Evolutionary conservation across 163 green algal species (phyloP).

Genomic region (Chloroidium sp.): DNA sequence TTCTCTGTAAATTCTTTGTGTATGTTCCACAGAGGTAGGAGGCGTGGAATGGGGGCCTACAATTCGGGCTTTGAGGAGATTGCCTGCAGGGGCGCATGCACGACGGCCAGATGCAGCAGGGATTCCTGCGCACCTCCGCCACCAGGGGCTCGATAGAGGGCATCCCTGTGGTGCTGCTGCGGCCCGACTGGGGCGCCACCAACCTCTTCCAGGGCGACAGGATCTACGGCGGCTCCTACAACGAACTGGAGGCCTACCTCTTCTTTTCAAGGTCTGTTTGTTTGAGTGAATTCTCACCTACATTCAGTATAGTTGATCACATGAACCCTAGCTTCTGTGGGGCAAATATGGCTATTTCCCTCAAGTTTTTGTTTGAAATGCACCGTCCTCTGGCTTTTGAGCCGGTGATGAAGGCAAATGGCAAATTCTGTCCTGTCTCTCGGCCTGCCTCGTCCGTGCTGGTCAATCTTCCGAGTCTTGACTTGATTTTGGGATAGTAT

Average conservation of each 20-base stretch:
- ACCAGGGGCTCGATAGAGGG: conserved; percentile 62
- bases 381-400: neutral
- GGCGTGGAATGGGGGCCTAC: neutral
- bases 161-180: conserved; percentile 72
- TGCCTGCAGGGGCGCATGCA: conserved; percentile 23
- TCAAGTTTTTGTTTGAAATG: neutral
- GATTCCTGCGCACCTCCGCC: conserved; percentile 39
- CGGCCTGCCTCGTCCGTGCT: no score
- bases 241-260: conserved; percentile 92
- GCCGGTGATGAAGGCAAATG: no score
- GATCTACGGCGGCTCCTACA: conserved; percentile 88
- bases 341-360: conserved; percentile 1
- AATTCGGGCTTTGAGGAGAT: neutral
- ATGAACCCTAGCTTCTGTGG: neutral
- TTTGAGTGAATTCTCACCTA: no score
- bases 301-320: neutral
- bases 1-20: neutral
- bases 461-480: no score
- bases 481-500: no score
- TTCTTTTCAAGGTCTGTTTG: conserved; percentile 74
- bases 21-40: neutral
- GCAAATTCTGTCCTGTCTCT: no score
- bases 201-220: conserved; percentile 77
- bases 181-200: conserved; percentile 56
- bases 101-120: conserved; percentile 59